Conservation (phyloP, 2,329 filamentous ascomycete species). For the Trichothecium roseum region DNA sequence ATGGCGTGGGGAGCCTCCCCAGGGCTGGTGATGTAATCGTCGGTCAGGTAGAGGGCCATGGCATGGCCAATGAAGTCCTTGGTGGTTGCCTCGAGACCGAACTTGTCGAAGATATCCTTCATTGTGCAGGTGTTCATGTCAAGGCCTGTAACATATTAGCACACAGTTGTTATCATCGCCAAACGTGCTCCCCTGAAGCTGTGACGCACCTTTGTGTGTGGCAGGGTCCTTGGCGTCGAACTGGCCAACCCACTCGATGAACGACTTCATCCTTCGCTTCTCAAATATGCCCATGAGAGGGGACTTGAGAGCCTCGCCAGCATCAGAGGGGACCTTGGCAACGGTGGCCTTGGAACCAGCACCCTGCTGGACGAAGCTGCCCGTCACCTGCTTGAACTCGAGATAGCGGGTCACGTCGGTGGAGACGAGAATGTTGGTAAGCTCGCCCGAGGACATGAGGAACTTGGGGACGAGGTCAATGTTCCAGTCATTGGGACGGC, state of each 20-base stretch:
- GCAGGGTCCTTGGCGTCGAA: conserved; percentile 74
- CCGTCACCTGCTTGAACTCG: conserved; percentile 89
- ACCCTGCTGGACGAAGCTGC: conserved; percentile 92
- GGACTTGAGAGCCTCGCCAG: conserved; percentile 79
- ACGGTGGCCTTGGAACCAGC: conserved; percentile 74
- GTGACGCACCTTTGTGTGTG: conserved; percentile 72
- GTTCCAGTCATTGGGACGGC: conserved; percentile 96
- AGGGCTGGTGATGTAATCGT: conserved; percentile 68
- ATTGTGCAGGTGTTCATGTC: conserved; percentile 72
- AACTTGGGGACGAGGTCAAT: conserved; percentile 98
- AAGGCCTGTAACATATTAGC: conserved; percentile 47
- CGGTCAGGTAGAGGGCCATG: conserved; percentile 91
- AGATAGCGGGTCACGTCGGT: conserved; percentile 86
- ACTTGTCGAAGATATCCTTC: conserved; percentile 99
- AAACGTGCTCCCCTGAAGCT: not conserved
- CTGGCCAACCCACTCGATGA: conserved; percentile 87
- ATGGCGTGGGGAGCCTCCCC: conserved; percentile 77
- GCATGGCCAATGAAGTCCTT: conserved; percentile 96
- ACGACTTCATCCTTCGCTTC: conserved; percentile 93
- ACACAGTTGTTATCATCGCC: not conserved
- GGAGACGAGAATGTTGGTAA: conserved; percentile 96
- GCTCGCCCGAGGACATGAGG: conserved; percentile 94
- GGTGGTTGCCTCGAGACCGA: conserved; percentile 78
- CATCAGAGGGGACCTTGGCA: conserved; percentile 93
- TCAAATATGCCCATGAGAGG: conserved; percentile 96